phyloP scores from a whole-genome alignment of 164 flowering plant species.

The Amborella trichopoda region DNA sequence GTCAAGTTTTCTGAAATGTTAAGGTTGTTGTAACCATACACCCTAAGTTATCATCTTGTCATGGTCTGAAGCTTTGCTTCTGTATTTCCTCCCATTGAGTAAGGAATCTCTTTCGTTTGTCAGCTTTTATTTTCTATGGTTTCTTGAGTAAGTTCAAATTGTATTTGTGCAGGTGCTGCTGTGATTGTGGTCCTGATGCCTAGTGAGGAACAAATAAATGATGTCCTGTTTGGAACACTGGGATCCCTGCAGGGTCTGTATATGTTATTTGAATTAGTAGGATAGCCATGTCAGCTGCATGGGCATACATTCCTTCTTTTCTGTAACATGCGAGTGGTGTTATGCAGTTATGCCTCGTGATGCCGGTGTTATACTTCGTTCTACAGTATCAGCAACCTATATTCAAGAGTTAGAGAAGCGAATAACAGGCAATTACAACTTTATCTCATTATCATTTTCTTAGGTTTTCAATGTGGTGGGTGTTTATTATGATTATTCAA shows the following conservation, averaged over 20 bases:
- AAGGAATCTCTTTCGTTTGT: not conserved
- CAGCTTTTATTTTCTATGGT: not conserved
- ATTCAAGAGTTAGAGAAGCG: conserved; percentile 46
- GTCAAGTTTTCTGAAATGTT: not conserved
- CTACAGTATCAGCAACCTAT: conserved; percentile 29
- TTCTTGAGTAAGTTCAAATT: not conserved
- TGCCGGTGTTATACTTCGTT: conserved; percentile 42
- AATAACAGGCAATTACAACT: conserved; percentile 36
- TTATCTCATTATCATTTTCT: conserved; percentile 5
- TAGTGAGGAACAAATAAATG: conserved; percentile 32
- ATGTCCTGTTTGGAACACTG: conserved; percentile 30
- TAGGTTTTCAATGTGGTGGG: not conserved
- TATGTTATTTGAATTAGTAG: conserved; percentile 3
- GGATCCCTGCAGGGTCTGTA: conserved; percentile 41
- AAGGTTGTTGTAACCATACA: not conserved
- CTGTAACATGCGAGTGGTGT: not conserved
- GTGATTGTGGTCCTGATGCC: conserved; percentile 38
- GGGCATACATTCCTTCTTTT: not conserved
- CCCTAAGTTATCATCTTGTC: too few relatives aligned
- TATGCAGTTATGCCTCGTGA: conserved; percentile 44
- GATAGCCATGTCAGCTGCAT: not conserved
- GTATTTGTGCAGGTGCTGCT: conserved; percentile 41
- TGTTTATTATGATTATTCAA: not conserved
- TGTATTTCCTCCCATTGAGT: not conserved
- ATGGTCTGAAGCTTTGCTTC: too few relatives aligned